A percentile compares a stretch with the other conserved stretches of the same genome.
Evolutionary conservation across 176 grass and related monocot genomes (phyloP).

Genomic region (Oryza nivara): DNA sequence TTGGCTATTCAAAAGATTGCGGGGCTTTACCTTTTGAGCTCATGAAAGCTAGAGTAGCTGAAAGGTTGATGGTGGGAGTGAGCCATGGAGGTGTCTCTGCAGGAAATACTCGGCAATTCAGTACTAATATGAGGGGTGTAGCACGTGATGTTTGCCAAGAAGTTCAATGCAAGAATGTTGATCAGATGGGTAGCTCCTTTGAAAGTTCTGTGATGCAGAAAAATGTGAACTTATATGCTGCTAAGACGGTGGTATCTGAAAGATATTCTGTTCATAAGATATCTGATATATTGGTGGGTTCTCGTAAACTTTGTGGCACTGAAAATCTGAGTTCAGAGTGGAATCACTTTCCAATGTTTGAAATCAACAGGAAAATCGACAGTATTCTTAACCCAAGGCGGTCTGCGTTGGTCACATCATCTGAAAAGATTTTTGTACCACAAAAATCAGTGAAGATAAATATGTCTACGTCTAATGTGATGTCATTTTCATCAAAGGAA

Average conservation of each 20-base stretch:
- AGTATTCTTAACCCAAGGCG: slow-evolving; percentile 65
- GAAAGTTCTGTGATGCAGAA: slow-evolving; percentile 55
- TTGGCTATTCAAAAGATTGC: slow-evolving; percentile 39
- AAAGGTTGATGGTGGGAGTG: slow-evolving; percentile 55
- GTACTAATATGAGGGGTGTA: slow-evolving; percentile 42
- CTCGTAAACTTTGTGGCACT: slow-evolving; percentile 39
- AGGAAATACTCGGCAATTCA: slow-evolving; percentile 45
- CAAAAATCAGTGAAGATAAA: slow-evolving; percentile 47
- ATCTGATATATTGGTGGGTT: slow-evolving; percentile 43
- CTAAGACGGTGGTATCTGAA: slow-evolving; percentile 49
- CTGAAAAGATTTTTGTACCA: slow-evolving; percentile 50
- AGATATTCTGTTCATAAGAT: slow-evolving; percentile 56
- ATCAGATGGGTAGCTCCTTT: slow-evolving; percentile 44
- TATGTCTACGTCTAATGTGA: slow-evolving; percentile 44
- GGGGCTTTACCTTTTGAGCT: slow-evolving; percentile 47
- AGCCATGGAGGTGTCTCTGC: slow-evolving; percentile 43
- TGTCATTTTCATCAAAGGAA: slow-evolving; percentile 54
- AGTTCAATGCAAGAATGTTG: slow-evolving; percentile 44
- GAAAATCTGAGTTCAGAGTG: slow-evolving; percentile 50
- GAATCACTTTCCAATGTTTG: slow-evolving; percentile 71
- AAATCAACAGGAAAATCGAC: slow-evolving; percentile 71
- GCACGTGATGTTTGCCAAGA: slow-evolving; percentile 48
- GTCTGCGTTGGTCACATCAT: slow-evolving; percentile 12
- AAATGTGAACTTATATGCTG: slow-evolving; percentile 52
- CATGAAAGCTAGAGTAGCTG: slow-evolving; percentile 43